Evolutionary conservation across 192 early-diverging fungal species (phyloP).

Genomic region (Entophlyctis helioformis): DNA sequence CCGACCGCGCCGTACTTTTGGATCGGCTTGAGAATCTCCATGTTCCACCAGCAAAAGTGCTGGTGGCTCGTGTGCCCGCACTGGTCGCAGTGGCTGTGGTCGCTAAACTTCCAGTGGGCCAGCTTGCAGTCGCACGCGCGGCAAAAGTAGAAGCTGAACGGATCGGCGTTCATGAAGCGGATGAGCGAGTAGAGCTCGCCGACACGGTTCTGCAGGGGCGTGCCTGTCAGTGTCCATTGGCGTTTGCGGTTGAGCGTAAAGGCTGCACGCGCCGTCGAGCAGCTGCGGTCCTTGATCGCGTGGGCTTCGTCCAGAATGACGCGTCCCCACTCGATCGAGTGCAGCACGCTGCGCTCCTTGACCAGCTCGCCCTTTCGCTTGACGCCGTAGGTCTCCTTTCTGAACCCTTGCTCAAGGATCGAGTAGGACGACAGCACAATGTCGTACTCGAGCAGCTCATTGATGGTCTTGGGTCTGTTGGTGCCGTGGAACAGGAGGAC

Average conservation of each 20-base stretch:
- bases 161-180: conserved; percentile 73
- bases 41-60: conserved; percentile 74
- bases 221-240: conserved; percentile 82
- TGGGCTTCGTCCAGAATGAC: conserved; percentile 78
- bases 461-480: conserved; percentile 30
- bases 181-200: conserved; percentile 89
- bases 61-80: conserved; percentile 32
- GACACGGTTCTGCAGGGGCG: conserved; percentile 86
- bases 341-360: conserved; percentile 55
- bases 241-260: conserved; percentile 56
- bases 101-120: conserved; percentile 24
- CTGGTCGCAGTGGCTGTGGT: conserved; percentile 21
- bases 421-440: conserved; percentile 57
- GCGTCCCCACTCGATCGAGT: conserved; percentile 68
- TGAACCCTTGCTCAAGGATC: conserved; percentile 58
- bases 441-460: conserved; percentile 56
- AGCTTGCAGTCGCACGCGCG: conserved; percentile 56
- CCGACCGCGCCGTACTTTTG: conserved; percentile 58
- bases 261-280: conserved; percentile 72
- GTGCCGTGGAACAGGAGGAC: conserved; percentile 66
- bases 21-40: conserved; percentile 82
- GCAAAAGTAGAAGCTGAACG: conserved; percentile 81
- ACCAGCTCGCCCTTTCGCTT: conserved; percentile 47
- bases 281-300: conserved; percentile 78
- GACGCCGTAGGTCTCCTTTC: conserved; percentile 61